These are phyloP conservation scores for Wickerhamiella australiensis DNA, from an alignment of 805 yeast genomes.

Conservation along the genomic window DNA sequence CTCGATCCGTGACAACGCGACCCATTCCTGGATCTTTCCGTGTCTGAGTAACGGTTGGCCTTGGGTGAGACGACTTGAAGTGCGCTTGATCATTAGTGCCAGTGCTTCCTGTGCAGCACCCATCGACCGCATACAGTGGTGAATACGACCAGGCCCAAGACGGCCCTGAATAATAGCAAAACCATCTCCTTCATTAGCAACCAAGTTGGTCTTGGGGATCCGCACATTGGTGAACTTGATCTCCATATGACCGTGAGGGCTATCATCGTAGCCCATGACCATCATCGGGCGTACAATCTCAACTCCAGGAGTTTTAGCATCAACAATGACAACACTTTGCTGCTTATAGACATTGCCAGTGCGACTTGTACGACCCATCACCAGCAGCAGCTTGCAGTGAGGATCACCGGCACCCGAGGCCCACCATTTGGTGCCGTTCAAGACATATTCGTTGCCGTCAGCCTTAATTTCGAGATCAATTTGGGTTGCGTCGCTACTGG, in stretches of 20 bases:
- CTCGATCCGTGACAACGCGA: constrained; percentile 43
- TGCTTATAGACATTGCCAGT: constrained; percentile 33
- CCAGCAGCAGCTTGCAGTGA: constrained; percentile 41
- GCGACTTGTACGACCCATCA: constrained; percentile 38
- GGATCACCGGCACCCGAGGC: constrained; percentile 64
- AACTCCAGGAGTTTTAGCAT: constrained; percentile 41
- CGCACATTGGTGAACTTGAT: constrained; percentile 39
- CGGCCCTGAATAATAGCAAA: constrained; percentile 53
- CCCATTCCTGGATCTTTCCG: constrained; percentile 38
- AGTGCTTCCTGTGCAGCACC: constrained; percentile 52
- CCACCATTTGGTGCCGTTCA: constrained; percentile 59
- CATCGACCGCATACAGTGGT: constrained; percentile 54
- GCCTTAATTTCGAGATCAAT: constrained; percentile 38
- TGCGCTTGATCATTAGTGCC: constrained; percentile 38
- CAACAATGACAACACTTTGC: constrained; percentile 47
- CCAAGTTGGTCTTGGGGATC: constrained; percentile 35
- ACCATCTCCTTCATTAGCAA: constrained; percentile 43
- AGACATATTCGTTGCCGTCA: constrained; percentile 35
- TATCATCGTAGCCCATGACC: constrained; percentile 53
- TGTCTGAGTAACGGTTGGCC: constrained; percentile 40
- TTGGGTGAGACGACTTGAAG: constrained; percentile 38
- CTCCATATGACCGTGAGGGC: constrained; percentile 63
- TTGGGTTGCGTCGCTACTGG: constrained; percentile 52
- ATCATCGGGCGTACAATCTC: constrained; percentile 38
- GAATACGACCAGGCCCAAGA: constrained; percentile 59